A percentile compares a stretch with the other conserved stretches of the same genome.
Conservation (phyloP, 2,329 filamentous ascomycete species). For the Xylaria sp. region DNA sequence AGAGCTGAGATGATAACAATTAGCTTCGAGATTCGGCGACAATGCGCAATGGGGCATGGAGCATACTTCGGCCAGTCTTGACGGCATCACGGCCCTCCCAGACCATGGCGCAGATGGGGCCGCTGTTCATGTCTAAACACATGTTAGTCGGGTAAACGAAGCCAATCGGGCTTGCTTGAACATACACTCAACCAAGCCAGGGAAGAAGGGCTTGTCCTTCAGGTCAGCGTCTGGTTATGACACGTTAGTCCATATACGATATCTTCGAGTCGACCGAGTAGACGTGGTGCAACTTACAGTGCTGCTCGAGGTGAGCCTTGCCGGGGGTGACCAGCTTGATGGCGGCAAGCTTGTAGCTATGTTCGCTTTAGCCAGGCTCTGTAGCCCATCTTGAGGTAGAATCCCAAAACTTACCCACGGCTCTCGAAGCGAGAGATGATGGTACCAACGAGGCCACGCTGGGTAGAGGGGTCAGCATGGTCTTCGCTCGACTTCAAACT, state of each 20-base stretch:
- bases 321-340: conserved; percentile 91
- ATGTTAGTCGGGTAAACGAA: conserved; percentile 8
- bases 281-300: conserved; percentile 66
- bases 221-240: conserved; percentile 74
- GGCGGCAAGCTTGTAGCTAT: conserved; percentile 94
- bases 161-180: conserved; percentile 19
- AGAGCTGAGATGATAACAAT: conserved; percentile 57
- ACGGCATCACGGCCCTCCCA: conserved; percentile 99
- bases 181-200: conserved; percentile 87
- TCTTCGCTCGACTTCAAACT: conserved; percentile 9
- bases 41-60: background rate
- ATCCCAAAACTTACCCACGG: conserved; percentile 68
- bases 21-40: conserved; percentile 1
- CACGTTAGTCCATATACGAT: conserved; percentile 28
- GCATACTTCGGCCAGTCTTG: conserved; percentile 92
- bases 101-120: conserved; percentile 98
- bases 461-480: conserved; percentile 33
- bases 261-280: background rate
- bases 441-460: conserved; percentile 97
- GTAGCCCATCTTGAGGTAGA: background rate
- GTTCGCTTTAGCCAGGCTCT: background rate
- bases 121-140: conserved; percentile 85
- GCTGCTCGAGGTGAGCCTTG: conserved; percentile 96
- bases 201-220: conserved; percentile 94
- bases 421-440: conserved; percentile 99